A percentile compares a stretch with the other conserved stretches of the same genome.
phyloP scores from a whole-genome alignment of 169 alveolate genomes.

The Perkinsus olseni region DNA sequence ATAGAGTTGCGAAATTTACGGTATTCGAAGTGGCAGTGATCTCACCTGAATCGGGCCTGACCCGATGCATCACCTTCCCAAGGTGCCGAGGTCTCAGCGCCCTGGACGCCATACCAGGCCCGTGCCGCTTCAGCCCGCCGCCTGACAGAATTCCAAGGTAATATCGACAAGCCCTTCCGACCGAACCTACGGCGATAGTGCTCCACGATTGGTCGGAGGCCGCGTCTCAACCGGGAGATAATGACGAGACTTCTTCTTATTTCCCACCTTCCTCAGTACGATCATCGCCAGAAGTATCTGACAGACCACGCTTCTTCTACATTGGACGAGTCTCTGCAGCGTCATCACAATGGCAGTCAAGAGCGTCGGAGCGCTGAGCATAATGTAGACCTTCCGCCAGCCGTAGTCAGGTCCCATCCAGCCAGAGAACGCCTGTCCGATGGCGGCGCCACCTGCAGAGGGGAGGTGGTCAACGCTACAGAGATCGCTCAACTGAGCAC shows the following conservation, averaged over 20 bases:
- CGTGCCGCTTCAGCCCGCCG: background rate
- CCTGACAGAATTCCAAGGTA: background rate
- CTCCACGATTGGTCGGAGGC: background rate
- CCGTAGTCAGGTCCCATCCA: background rate
- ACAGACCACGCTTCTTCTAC: too few species aligned
- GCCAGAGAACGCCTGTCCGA: background rate
- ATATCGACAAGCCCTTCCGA: background rate
- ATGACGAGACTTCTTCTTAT: background rate
- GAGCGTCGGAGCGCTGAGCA: background rate
- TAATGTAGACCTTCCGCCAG: background rate
- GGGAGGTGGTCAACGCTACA: too few species aligned
- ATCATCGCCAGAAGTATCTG: background rate
- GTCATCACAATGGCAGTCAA: background rate
- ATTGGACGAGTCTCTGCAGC: too few species aligned
- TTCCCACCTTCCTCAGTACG: background rate
- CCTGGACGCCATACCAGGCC: background rate
- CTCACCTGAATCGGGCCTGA: background rate
- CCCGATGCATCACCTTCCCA: background rate
- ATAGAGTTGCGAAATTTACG: too few species aligned
- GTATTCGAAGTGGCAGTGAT: too few species aligned
- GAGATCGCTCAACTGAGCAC: too few species aligned
- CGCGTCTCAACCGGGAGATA: background rate
- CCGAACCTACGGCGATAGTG: background rate
- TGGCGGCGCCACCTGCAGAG: constrained; percentile 5
- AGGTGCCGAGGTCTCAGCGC: background rate